phyloP scores from a whole-genome alignment of 257 asterid genomes.

The Fraxinus anomala region DNA sequence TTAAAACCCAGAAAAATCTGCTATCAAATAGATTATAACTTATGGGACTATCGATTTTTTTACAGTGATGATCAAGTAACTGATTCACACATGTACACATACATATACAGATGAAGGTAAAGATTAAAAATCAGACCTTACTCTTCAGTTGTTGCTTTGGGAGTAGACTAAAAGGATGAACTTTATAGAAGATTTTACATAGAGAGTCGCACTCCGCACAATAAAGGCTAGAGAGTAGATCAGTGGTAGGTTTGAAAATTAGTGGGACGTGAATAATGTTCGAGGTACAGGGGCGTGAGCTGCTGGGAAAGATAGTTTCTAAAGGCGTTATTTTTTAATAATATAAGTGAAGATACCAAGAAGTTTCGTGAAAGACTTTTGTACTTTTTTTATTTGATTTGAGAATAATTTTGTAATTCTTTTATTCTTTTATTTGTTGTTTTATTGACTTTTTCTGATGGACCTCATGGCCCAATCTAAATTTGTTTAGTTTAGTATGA shows the following conservation, averaged over 20 bases:
- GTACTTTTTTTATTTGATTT: neutral
- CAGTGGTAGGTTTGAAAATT: constrained; percentile 16
- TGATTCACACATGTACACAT: neutral
- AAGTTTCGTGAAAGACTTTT: constrained; percentile 20
- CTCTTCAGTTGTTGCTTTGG: constrained; percentile 15
- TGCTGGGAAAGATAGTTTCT: neutral
- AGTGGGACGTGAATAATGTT: neutral
- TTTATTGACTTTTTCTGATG: neutral
- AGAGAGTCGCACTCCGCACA: constrained; percentile 2
- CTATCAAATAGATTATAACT: neutral
- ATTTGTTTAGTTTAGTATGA: too few species aligned
- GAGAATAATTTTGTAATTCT: neutral
- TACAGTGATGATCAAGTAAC: constrained; percentile 21
- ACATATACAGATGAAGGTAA: neutral
- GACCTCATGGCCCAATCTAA: too few species aligned
- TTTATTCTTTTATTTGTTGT: neutral
- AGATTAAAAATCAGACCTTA: constrained; percentile 27
- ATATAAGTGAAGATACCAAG: constrained; percentile 24
- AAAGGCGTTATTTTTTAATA: neutral
- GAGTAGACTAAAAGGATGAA: constrained; percentile 12
- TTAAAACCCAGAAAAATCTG: neutral
- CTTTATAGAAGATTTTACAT: neutral
- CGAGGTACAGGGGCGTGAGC: neutral
- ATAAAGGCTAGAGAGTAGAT: constrained; percentile 6
- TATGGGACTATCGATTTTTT: neutral